Base-by-base conservation (phyloP, 176 grass and related monocot species). In the Puccinellia tenuiflora region DNA sequence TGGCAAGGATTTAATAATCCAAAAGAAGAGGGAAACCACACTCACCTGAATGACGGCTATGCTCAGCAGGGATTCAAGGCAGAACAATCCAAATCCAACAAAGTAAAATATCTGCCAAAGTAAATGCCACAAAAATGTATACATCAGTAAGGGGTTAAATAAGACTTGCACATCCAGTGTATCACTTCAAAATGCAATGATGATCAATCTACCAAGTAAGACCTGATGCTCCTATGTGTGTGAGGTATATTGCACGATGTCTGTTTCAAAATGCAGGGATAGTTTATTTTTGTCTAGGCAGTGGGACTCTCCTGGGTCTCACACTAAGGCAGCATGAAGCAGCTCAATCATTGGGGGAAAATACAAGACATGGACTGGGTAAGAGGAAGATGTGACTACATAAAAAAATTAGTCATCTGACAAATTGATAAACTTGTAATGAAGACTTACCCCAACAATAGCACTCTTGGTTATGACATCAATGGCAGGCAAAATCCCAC, bases 401-500 rank as follows among this genome's bases (percentile, higher is more conserved):
- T 30, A 83, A 52, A 30, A 21, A 80, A 68, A 13, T 38, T 51
- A 80, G 8, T 47, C n/a, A 17, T 50, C 39, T 52, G 18, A 40
- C 45, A 77, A 33, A 53, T 73, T 29, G 65, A 73, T 65, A 65
- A 38, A 75, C 60, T 50, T 35, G 16, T 17, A 85, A 48, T 22
- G 15, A 18, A 80, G 40, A 86, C 94, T 90, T 88, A 98, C 96
- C 89, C 96, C 96, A 35, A 99, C 93, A 29, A 99, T 86, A 81
- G 81, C 83, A 68, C 79, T 87, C 62, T 81, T 86, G 25, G 89
- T 65, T 79, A 99, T 88, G 47, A 96, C 61, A 90, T 99, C 96
- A 74, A 99, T 90, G 82, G 93, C 96, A 31, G 93, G 86, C 78
- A 99, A 93, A 88, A 99, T 99, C 65, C 96, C 96, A 78, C 96